Percentiles rank a stretch among this genome's conserved stretches.
These are phyloP conservation scores for Leccinum arenicola DNA, from an alignment of 768 basidiomycete genomes.

Conservation along the genomic window DNA sequence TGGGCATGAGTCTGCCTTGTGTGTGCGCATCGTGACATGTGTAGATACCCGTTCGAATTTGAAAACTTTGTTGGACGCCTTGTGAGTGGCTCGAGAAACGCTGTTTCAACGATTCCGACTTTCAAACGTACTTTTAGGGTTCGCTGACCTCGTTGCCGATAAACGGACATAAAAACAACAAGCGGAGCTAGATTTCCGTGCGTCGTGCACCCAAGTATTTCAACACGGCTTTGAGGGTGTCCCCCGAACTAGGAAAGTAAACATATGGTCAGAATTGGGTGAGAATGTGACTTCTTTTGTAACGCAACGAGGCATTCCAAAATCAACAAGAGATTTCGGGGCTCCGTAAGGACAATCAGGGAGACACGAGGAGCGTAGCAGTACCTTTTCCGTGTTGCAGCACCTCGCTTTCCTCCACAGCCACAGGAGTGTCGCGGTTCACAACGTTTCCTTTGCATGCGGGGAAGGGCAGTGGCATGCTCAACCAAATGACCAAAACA, in stretches of 20 bases:
- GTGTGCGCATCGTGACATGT: neutral
- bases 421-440: neutral
- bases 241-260: neutral
- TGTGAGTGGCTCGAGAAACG: constrained; percentile 3
- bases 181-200: constrained; percentile 11
- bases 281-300: neutral
- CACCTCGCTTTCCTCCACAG: constrained; percentile 3
- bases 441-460: neutral
- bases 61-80: neutral
- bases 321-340: neutral
- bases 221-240: neutral
- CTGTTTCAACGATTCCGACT: constrained; percentile 4
- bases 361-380: neutral
- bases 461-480: constrained; percentile 1
- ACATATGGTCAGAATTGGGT: neutral
- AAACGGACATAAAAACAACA: constrained; percentile 10
- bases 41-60: constrained; percentile 1
- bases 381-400: constrained; percentile 10
- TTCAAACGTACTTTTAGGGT: constrained; percentile 9
- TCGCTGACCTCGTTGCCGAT: constrained; percentile 3
- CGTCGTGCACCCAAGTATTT: neutral
- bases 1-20: neutral
- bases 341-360: constrained; percentile 1
- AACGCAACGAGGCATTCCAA: constrained; percentile 19
- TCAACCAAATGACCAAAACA: constrained; percentile 12